Percentiles rank a stretch among this genome's conserved stretches.
phyloP scores from a whole-genome alignment of 352 stramenopile species.

The Globisporangium okanoganense region DNA sequence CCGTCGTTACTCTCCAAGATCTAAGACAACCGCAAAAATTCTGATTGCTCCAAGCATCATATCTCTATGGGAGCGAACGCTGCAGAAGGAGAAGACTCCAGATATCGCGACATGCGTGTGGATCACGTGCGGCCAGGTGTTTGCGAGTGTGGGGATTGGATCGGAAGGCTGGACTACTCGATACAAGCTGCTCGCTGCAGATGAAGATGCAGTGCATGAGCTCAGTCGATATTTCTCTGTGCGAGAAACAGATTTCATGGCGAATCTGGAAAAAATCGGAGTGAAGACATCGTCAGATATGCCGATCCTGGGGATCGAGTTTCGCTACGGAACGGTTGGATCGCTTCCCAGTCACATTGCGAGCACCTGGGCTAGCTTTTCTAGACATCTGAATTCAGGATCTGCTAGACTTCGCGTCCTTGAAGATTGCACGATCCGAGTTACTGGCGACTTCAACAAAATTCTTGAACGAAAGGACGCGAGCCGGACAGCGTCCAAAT shows the following conservation, averaged over 20 bases:
- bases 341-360: conserved; percentile 31
- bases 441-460: conserved; percentile 39
- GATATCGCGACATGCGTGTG: conserved; percentile 30
- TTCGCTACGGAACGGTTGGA: conserved; percentile 31
- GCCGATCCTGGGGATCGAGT: conserved; percentile 35
- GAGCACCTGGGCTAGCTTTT: conserved; percentile 53
- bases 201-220: conserved; percentile 25
- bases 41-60: conserved; percentile 59
- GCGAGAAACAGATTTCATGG: conserved; percentile 39
- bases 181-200: conserved; percentile 10
- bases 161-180: conserved; percentile 22
- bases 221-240: conserved; percentile 43
- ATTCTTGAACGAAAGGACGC: conserved; percentile 31
- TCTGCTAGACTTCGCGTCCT: conserved; percentile 50
- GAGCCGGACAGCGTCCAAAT: background rate
- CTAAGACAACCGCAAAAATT: conserved; percentile 49
- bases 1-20: conserved; percentile 6
- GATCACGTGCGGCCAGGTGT: conserved; percentile 56
- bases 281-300: conserved; percentile 42
- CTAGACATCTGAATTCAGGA: conserved; percentile 29
- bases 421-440: conserved; percentile 46
- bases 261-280: conserved; percentile 58
- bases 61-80: conserved; percentile 44
- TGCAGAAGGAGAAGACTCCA: conserved; percentile 6
- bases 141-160: conserved; percentile 46